Conservation (phyloP, 1,139 yeast genomes). For the Magnusiomyces suaveolens region DNA sequence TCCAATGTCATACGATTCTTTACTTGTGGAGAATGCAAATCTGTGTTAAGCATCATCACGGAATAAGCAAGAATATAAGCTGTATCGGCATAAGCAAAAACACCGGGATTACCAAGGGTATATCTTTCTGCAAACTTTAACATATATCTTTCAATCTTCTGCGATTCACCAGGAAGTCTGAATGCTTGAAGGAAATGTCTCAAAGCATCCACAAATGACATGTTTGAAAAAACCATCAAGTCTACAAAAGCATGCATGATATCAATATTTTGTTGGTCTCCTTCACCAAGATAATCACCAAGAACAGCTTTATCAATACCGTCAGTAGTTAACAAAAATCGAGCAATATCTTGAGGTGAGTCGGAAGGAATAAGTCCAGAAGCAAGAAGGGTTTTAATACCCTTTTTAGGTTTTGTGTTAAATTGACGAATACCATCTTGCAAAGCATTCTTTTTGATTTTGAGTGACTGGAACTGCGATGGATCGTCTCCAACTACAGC, state of each 20-base stretch:
- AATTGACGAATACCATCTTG: slow-evolving; percentile 37
- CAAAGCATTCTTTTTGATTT: slow-evolving; percentile 72
- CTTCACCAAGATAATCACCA: slow-evolving; percentile 92
- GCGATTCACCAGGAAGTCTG: slow-evolving; percentile 96
- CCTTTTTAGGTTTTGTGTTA: slow-evolving; percentile 68
- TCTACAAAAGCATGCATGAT: slow-evolving; percentile 94
- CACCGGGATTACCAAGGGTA: slow-evolving; percentile 73
- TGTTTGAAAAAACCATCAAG: slow-evolving; percentile 61
- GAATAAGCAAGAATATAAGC: slow-evolving; percentile 91
- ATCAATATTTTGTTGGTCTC: slow-evolving; percentile 63
- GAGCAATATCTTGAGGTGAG: slow-evolving; percentile 61
- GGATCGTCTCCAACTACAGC: slow-evolving; percentile 48
- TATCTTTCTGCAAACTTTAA: slow-evolving; percentile 92
- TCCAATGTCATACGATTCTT: slow-evolving; percentile 80
- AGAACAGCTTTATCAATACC: slow-evolving; percentile 75
- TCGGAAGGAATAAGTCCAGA: slow-evolving; percentile 54
- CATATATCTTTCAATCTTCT: slow-evolving; percentile 93
- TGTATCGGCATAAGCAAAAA: slow-evolving; percentile 86
- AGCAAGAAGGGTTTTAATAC: slow-evolving; percentile 52
- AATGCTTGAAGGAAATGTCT: slow-evolving; percentile 77
- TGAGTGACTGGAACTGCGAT: slow-evolving; percentile 73
- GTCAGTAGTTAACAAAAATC: slow-evolving; percentile 63
- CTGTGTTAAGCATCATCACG: slow-evolving; percentile 87
- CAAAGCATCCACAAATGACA: slow-evolving; percentile 75
- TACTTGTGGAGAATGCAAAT: slow-evolving; percentile 80